phyloP scores from a whole-genome alignment of 1,284 basidiomycete species.

The Earliella scabrosa region DNA sequence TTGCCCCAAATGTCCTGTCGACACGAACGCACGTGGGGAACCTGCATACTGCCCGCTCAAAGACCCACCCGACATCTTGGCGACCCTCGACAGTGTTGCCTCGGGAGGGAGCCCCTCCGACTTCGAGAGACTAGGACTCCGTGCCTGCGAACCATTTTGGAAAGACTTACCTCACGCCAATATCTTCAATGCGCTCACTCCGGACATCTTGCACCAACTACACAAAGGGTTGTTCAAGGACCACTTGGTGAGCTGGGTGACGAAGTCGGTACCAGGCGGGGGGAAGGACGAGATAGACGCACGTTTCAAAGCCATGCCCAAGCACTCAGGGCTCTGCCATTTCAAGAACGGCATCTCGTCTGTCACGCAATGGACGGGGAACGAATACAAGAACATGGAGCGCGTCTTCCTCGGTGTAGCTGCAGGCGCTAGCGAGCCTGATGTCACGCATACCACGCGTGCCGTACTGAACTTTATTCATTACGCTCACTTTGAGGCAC shows the following conservation, averaged over 20 bases:
- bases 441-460: background rate
- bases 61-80: background rate
- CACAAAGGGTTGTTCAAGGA: conserved; percentile 38
- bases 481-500: conserved; percentile 20
- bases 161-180: conserved; percentile 26
- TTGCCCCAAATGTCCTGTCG: conserved; percentile 26
- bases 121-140: conserved; percentile 11
- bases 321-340: conserved; percentile 23
- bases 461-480: conserved; percentile 26
- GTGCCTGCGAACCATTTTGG: conserved; percentile 28
- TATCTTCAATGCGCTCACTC: conserved; percentile 31
- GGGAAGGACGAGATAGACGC: conserved; percentile 29
- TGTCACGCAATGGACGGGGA: conserved; percentile 32
- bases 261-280: conserved; percentile 4
- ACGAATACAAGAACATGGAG: conserved; percentile 33
- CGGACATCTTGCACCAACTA: conserved; percentile 33
- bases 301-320: conserved; percentile 24
- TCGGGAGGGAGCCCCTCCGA: conserved; percentile 2
- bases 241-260: conserved; percentile 33
- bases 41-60: background rate
- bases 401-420: conserved; percentile 28
- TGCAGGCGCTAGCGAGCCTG: conserved; percentile 10
- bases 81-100: conserved; percentile 1
- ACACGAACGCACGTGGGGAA: conserved; percentile 11
- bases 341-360: conserved; percentile 31